Conservation (phyloP, 495 filamentous ascomycete species). For the Penicillium waksmanii region DNA sequence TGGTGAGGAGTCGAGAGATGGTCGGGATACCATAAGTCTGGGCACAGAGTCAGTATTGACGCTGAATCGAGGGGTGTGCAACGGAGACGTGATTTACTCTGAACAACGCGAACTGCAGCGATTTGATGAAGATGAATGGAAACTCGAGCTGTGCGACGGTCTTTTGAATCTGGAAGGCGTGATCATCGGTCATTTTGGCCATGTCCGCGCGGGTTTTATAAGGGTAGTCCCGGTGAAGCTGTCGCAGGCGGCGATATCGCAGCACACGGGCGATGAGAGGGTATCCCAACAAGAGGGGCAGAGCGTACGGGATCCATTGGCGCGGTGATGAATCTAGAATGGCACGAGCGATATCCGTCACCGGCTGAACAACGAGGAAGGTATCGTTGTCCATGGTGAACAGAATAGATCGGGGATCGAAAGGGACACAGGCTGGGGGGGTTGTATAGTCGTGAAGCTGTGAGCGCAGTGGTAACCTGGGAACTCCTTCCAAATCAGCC, state of each 20-base stretch:
- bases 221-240: constrained; percentile 49
- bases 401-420: no score
- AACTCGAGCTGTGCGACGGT: constrained; percentile 56
- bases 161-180: constrained; percentile 61
- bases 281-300: constrained; percentile 32
- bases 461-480: no score
- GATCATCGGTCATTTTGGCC: constrained; percentile 63
- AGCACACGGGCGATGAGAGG: constrained; percentile 41
- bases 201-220: constrained; percentile 59
- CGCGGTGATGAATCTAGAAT: constrained; percentile 20
- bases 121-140: constrained; percentile 57
- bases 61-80: neutral
- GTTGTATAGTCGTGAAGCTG: no score
- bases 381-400: constrained; percentile 21
- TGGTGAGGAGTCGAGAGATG: constrained; percentile 59
- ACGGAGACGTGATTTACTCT: constrained; percentile 39
- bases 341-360: constrained; percentile 2
- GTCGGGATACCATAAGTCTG: constrained; percentile 70
- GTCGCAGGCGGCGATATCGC: constrained; percentile 52
- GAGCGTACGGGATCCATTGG: constrained; percentile 30
- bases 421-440: no score
- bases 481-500: neutral
- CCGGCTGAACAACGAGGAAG: constrained; percentile 1
- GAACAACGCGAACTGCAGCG: constrained; percentile 69
- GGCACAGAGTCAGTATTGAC: neutral